Evolutionary conservation across 768 basidiomycete species (phyloP).

Genomic region (Xerocomus spinulosus): DNA sequence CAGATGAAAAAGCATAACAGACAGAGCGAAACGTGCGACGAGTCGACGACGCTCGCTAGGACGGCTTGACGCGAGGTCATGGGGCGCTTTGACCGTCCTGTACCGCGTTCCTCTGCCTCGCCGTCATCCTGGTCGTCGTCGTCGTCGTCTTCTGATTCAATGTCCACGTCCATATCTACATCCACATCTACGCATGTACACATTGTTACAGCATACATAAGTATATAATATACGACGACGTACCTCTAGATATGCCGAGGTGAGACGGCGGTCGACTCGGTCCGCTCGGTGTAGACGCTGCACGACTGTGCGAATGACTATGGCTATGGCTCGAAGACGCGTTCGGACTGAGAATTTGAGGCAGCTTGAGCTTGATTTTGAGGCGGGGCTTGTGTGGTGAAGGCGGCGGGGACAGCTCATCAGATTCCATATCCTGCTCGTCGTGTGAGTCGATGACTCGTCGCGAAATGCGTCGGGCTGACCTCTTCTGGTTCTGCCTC

Average conservation of each 20-base stretch:
- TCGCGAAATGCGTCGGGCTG: not conserved
- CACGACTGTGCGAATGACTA: too few species aligned
- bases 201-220: too few species aligned
- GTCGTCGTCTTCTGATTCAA: conserved; percentile 40
- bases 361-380: conserved; percentile 56
- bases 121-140: conserved; percentile 38
- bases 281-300: conserved; percentile 21
- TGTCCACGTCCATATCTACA: too few species aligned
- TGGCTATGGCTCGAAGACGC: conserved; percentile 31
- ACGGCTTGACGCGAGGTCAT: conserved; percentile 67
- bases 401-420: conserved; percentile 33
- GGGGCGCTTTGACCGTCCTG: conserved; percentile 30
- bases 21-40: conserved; percentile 67
- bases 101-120: conserved; percentile 41
- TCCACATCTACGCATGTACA: not conserved
- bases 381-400: conserved; percentile 36
- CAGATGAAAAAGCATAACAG: not conserved
- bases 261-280: conserved; percentile 23
- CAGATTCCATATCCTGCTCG: conserved; percentile 31
- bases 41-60: conserved; percentile 61
- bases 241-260: conserved; percentile 26
- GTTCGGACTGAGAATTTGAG: conserved; percentile 33
- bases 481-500: conserved; percentile 25
- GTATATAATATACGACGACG: too few species aligned
- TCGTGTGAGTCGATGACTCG: not conserved